Evolutionary conservation across 768 basidiomycete genomes (phyloP).

Genomic region (Pseudohyphozyma bogoriensis): DNA sequence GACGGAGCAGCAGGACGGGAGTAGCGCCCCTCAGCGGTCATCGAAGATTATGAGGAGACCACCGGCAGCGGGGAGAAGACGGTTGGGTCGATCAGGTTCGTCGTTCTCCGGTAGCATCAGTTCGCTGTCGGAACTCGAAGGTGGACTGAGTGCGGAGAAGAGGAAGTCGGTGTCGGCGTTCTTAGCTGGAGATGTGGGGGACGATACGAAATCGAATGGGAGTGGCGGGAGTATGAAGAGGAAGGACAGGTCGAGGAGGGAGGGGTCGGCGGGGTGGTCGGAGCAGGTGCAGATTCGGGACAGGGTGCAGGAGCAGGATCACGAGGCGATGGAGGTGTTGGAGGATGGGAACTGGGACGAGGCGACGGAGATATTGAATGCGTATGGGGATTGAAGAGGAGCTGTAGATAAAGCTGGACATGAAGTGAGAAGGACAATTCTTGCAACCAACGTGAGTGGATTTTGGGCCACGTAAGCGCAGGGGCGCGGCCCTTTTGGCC

Average conservation of each 20-base stretch:
- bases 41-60: neutral
- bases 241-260: neutral
- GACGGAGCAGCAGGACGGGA: too few species aligned
- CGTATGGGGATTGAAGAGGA: constrained; percentile 15
- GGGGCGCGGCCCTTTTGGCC: too few species aligned
- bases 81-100: neutral
- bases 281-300: too few species aligned
- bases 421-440: too few species aligned
- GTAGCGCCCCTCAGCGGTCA: neutral
- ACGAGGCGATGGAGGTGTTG: too few species aligned
- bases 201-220: neutral
- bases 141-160: neutral
- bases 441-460: too few species aligned
- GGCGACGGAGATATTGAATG: neutral
- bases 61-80: neutral
- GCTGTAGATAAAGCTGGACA: too few species aligned
- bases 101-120: neutral
- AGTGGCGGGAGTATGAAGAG: neutral
- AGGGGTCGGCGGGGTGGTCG: neutral
- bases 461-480: too few species aligned
- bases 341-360: neutral
- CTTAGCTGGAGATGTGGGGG: neutral
- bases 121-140: neutral
- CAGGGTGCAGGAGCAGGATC: too few species aligned
- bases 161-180: neutral